Evolutionary conservation across 148 eudicot species (phyloP), one percentile per base, ranked within the genome.

Genomic region (Rhododendron henanense): DNA sequence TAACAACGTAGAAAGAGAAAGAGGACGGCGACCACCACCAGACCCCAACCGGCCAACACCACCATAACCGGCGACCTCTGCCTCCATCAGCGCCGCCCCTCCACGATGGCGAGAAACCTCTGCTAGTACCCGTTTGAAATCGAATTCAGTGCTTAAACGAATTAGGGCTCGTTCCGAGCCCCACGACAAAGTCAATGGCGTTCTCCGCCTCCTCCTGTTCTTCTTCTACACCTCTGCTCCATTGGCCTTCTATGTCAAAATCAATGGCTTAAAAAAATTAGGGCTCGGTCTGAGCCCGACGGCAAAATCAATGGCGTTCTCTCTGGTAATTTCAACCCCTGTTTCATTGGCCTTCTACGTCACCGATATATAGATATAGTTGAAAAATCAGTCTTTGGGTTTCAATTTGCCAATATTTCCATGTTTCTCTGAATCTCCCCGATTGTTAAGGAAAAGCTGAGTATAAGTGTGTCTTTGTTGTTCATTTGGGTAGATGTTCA

Each of bases 281-380:
- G 39, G 39, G 39, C 39, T 41, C 44, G 44, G 44, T 41, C 44
- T 41, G 7, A 41, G 44, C 44, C 7, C 7, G 44, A 41, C 44
- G 7, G 44, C 7, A 41, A 41, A 41, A 41, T 41, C 44, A 41
- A 6, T 41, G 7, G 44, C 44, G 1, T 41, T 47, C 91, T 95
- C 41, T 92, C 93, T 39, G 88, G 90, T 45, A 97, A 96, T 28
- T 81, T 90, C 1, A 97, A 96, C 94, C 92, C 98, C 84, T 94
- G 93, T 84, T 91, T 90, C 82, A 75, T 91, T 65, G 98, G 95
- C 87, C 90, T 98, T 88, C 98, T 96, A 90, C 76, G 87, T 76
- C 67, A 67, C 2, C 31, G 2, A 47, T 47, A 47, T 47, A 16
- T 67, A 44, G 21, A 2, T 84, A 37, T 53, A 48, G 35, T 65